Evolutionary conservation across 495 filamentous ascomycete species (phyloP).

Genomic region (Penicillium longicatenatum): DNA sequence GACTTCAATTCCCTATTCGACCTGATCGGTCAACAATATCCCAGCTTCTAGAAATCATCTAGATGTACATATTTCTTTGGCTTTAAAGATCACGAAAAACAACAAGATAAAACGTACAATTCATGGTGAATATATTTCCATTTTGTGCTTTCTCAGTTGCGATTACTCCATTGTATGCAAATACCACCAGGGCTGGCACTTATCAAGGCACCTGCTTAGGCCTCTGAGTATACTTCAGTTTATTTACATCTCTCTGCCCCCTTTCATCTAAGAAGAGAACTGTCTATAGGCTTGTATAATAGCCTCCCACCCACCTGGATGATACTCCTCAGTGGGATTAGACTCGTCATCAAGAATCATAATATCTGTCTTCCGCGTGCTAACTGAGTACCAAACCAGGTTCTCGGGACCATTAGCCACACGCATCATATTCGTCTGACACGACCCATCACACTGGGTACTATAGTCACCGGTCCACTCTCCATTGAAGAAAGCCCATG

Average conservation of each 20-base stretch:
- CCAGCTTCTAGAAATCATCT: conserved; percentile 27
- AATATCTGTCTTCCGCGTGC: conserved; percentile 41
- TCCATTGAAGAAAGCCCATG: conserved; percentile 55
- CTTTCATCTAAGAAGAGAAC: background rate
- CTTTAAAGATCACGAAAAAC: too few relatives aligned
- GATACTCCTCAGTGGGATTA: conserved; percentile 39
- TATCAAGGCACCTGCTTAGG: too few relatives aligned
- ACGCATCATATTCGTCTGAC: conserved; percentile 47
- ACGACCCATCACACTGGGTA: conserved; percentile 38
- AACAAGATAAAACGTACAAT: too few relatives aligned
- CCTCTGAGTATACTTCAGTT: background rate
- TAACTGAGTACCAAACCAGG: conserved; percentile 45
- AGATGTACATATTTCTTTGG: background rate
- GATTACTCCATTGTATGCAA: too few relatives aligned
- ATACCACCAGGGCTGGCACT: too few relatives aligned
- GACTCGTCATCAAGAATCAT: conserved; percentile 38
- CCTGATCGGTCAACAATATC: conserved; percentile 41
- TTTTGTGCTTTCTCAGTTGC: too few relatives aligned
- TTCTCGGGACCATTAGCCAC: conserved; percentile 31
- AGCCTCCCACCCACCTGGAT: conserved; percentile 58
- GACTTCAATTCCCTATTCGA: conserved; percentile 43
- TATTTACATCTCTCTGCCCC: background rate
- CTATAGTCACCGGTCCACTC: conserved; percentile 35
- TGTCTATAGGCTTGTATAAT: conserved; percentile 45
- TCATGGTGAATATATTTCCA: too few relatives aligned